A percentile compares a stretch with the other conserved stretches of the same genome.
These are phyloP conservation scores for Corylus americana DNA, from an alignment of 306 rosid species.

Conservation along the genomic window DNA sequence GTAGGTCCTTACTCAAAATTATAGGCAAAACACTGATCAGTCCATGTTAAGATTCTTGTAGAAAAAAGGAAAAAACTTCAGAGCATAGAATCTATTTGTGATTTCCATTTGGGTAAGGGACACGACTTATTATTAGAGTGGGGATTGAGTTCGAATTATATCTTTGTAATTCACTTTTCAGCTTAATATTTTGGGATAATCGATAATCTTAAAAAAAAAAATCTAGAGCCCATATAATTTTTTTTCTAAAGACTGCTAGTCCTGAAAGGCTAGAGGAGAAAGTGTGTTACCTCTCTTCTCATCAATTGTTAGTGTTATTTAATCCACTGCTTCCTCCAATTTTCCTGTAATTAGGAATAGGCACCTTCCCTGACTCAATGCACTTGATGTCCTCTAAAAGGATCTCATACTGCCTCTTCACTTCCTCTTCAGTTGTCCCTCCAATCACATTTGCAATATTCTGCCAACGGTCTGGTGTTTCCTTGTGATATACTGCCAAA, in stretches of 20 bases:
- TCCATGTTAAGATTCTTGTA: neutral
- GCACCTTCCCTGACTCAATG: slow-evolving; percentile 70
- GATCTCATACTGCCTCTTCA: slow-evolving; percentile 60
- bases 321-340: slow-evolving; percentile 25
- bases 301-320: slow-evolving; percentile 31
- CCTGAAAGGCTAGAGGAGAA: neutral
- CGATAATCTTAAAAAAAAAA: too few species aligned
- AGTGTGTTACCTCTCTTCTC: slow-evolving; percentile 42
- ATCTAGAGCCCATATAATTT: too few species aligned
- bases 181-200: too few species aligned
- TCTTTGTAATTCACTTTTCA: too few species aligned
- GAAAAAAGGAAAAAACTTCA: neutral
- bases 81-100: neutral
- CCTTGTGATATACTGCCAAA: slow-evolving; percentile 61
- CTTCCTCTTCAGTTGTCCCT: slow-evolving; percentile 65
- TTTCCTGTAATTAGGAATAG: slow-evolving; percentile 45
- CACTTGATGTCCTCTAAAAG: slow-evolving; percentile 54
- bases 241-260: too few species aligned
- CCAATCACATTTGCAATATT: slow-evolving; percentile 64
- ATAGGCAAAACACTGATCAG: neutral
- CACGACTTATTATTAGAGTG: neutral
- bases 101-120: neutral
- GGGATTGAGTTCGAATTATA: too few species aligned
- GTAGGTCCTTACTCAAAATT: neutral
- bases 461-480: slow-evolving; percentile 61